These are phyloP conservation scores for Cyclocybe cylindracea DNA, from an alignment of 768 basidiomycete species.

Conservation along the genomic window DNA sequence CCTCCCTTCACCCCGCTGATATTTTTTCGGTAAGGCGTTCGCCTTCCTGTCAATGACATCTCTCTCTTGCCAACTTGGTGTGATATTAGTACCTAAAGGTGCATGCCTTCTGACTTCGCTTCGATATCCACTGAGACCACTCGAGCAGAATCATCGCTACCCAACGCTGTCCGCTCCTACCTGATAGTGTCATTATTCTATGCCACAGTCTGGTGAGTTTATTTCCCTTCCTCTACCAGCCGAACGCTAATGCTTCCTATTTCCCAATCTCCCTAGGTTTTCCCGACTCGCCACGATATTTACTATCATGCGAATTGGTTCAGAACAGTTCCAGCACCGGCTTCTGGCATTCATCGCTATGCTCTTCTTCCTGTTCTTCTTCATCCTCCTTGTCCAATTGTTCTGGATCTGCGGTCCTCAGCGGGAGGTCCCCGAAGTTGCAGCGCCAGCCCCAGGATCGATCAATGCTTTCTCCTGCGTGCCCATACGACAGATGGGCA, in stretches of 20 bases:
- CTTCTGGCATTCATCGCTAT: slow-evolving; percentile 30
- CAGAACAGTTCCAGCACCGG: slow-evolving; percentile 26
- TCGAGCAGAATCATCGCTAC: not conserved
- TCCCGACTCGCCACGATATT: slow-evolving; percentile 54
- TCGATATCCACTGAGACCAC: not conserved
- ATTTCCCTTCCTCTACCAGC: not conserved
- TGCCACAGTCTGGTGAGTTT: slow-evolving; percentile 36
- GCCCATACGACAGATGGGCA: slow-evolving; percentile 45
- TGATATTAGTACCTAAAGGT: not conserved
- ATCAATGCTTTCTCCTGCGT: slow-evolving; percentile 29
- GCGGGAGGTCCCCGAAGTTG: slow-evolving; percentile 31
- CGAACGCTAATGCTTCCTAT: too few relatives aligned
- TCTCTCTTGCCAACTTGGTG: slow-evolving; percentile 13
- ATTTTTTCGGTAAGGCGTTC: slow-evolving; percentile 19
- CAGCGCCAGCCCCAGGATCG: too few relatives aligned
- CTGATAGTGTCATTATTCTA: slow-evolving; percentile 38
- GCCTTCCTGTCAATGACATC: slow-evolving; percentile 29
- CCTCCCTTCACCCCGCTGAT: not conserved
- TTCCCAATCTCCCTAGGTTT: slow-evolving; percentile 27
- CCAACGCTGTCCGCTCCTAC: slow-evolving; percentile 25
- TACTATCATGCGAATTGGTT: slow-evolving; percentile 55
- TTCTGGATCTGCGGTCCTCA: slow-evolving; percentile 44
- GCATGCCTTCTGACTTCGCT: not conserved
- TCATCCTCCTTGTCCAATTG: slow-evolving; percentile 43
- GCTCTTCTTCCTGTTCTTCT: slow-evolving; percentile 27